These are phyloP conservation scores for Elymus sibiricus DNA, from an alignment of 176 grass and related monocot genomes.

Conservation along the genomic window DNA sequence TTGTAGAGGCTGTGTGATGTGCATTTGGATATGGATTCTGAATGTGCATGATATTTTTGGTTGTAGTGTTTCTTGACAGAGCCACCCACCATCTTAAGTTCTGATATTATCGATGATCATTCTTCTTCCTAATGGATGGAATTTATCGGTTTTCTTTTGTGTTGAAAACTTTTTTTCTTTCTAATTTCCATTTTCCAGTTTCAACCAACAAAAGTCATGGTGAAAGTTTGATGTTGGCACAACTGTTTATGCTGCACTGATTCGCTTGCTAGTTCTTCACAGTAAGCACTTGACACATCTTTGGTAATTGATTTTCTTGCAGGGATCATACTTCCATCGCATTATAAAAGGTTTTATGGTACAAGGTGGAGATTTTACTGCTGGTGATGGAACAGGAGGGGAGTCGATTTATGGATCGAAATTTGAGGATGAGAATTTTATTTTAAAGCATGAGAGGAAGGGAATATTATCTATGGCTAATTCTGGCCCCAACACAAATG, in stretches of 20 bases:
- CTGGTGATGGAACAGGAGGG: constrained; percentile 87
- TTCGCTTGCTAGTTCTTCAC: neutral
- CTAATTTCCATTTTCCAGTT: neutral
- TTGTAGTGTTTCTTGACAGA: neutral
- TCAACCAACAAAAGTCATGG: neutral
- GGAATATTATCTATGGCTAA: constrained; percentile 99
- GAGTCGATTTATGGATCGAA: constrained; percentile 92
- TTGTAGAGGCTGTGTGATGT: neutral
- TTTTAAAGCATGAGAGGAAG: constrained; percentile 95
- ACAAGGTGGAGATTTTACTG: constrained; percentile 97
- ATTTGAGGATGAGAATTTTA: constrained; percentile 94
- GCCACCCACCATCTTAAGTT: neutral
- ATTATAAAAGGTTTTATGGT: constrained; percentile 95
- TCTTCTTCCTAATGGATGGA: neutral
- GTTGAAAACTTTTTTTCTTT: neutral
- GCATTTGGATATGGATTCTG: neutral
- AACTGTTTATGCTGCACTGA: neutral
- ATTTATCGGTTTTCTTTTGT: neutral
- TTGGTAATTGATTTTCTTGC: constrained; percentile 17
- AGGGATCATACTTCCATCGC: constrained; percentile 88
- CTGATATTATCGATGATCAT: neutral
- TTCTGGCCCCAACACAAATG: constrained; percentile 76
- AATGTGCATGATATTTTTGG: neutral
- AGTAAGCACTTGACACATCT: neutral
- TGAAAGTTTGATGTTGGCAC: neutral